Percentiles rank a stretch among this genome's conserved stretches.
Evolutionary conservation across 352 stramenopile genomes (phyloP).

Genomic region (Pythium diclinum): DNA sequence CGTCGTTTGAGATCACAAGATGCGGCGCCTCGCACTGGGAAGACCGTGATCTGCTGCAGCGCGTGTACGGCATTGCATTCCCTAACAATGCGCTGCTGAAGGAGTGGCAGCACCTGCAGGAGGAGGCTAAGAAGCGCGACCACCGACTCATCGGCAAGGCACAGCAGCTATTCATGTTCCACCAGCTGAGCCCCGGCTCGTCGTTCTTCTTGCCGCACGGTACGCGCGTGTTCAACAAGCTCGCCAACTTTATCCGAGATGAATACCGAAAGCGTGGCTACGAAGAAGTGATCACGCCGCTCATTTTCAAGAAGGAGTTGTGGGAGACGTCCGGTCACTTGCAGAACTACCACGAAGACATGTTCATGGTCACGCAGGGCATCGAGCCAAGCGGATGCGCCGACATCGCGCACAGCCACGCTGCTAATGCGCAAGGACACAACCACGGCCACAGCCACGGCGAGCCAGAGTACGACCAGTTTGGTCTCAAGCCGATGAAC

Average conservation of each 20-base stretch:
- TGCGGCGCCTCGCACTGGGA: slow-evolving; percentile 94
- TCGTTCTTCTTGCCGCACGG: slow-evolving; percentile 98
- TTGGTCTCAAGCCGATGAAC: slow-evolving; percentile 99
- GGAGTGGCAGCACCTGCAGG: slow-evolving; percentile 85
- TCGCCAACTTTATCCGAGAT: slow-evolving; percentile 82
- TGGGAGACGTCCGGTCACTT: slow-evolving; percentile 97
- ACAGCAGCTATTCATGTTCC: slow-evolving; percentile 97
- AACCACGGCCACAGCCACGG: slow-evolving; percentile 26
- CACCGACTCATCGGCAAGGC: slow-evolving; percentile 93
- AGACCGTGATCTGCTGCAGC: slow-evolving; percentile 90
- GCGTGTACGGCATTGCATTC: slow-evolving; percentile 97
- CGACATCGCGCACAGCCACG: slow-evolving; percentile 1
- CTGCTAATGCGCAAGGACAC: slow-evolving; percentile 28
- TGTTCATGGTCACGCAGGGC: slow-evolving; percentile 90
- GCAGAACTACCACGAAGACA: slow-evolving; percentile 96
- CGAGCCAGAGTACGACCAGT: slow-evolving; percentile 82
- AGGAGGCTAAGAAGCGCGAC: slow-evolving; percentile 96
- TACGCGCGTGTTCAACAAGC: slow-evolving; percentile 97
- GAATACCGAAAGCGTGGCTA: slow-evolving; percentile 92
- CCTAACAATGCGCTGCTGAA: slow-evolving; percentile 87
- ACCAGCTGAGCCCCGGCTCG: slow-evolving; percentile 93
- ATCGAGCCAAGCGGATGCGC: slow-evolving; percentile 30
- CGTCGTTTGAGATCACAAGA: slow-evolving; percentile 95
- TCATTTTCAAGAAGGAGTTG: slow-evolving; percentile 97
- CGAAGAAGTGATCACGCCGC: slow-evolving; percentile 95